These are phyloP conservation scores for Coemansia sp. DNA, from an alignment of 192 early-diverging fungal species.

Conservation along the genomic window DNA sequence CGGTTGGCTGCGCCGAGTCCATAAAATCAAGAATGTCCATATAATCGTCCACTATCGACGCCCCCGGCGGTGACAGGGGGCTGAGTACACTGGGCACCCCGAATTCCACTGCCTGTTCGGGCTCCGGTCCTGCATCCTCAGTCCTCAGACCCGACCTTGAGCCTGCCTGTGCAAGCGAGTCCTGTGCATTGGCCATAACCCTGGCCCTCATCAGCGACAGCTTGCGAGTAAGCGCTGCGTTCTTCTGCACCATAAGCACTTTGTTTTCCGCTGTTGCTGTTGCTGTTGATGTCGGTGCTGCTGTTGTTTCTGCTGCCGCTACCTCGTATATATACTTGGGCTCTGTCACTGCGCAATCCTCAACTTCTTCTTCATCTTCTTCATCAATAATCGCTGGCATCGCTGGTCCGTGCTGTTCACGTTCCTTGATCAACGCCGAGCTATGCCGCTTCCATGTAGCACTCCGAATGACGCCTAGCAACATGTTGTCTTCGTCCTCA, in stretches of 20 bases:
- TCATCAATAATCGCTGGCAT: slow-evolving; percentile 31
- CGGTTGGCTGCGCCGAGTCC: slow-evolving; percentile 13
- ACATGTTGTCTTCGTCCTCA: slow-evolving; percentile 24
- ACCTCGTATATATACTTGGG: not conserved
- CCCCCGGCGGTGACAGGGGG: slow-evolving; percentile 5
- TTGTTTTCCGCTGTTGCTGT: not conserved
- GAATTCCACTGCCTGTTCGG: not conserved
- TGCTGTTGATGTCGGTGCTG: not conserved
- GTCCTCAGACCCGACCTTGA: not conserved
- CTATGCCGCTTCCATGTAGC: slow-evolving; percentile 46
- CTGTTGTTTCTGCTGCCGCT: too few relatives aligned
- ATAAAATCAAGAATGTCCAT: slow-evolving; percentile 48
- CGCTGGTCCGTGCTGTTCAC: slow-evolving; percentile 29
- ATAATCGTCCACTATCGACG: slow-evolving; percentile 32
- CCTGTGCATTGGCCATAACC: not conserved
- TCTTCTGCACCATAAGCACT: not conserved
- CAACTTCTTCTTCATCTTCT: slow-evolving; percentile 15
- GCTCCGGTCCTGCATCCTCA: not conserved
- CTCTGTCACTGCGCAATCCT: not conserved
- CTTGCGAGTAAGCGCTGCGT: slow-evolving; percentile 1
- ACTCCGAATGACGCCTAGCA: slow-evolving; percentile 32
- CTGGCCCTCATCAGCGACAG: not conserved
- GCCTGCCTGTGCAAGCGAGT: slow-evolving; percentile 2
- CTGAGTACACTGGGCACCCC: not conserved
- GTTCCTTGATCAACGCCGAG: slow-evolving; percentile 35